phyloP scores from a whole-genome alignment of 192 early-diverging fungal species.

The Nowakowskiella sp. region DNA sequence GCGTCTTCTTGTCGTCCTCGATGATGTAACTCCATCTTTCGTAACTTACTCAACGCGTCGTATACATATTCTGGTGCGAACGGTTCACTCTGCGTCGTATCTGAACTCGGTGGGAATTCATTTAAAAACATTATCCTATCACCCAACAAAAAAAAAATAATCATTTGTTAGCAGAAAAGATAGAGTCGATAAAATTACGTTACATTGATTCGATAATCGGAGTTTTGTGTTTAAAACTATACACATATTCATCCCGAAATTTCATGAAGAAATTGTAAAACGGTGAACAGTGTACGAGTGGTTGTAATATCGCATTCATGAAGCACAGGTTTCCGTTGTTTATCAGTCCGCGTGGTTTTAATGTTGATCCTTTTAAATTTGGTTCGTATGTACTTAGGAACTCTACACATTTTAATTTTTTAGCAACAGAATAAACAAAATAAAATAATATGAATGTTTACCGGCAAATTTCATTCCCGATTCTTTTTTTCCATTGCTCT shows the following conservation, averaged over 20 bases:
- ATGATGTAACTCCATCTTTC: slow-evolving; percentile 52
- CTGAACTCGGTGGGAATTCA: slow-evolving; percentile 37
- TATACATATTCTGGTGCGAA: slow-evolving; percentile 95
- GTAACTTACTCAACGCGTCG: slow-evolving; percentile 68
- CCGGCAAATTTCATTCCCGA: no score
- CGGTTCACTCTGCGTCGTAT: slow-evolving; percentile 41
- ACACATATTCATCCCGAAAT: slow-evolving; percentile 54
- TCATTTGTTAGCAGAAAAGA: no score
- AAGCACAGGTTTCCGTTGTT: slow-evolving; percentile 99
- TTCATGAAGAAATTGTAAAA: slow-evolving; percentile 80
- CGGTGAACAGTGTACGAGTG: slow-evolving; percentile 82
- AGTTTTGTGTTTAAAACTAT: slow-evolving; percentile 66
- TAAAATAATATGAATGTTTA: no score
- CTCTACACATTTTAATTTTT: no score
- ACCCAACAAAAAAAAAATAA: not conserved
- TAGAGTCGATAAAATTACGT: slow-evolving; percentile 15
- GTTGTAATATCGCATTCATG: slow-evolving; percentile 95
- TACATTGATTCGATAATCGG: slow-evolving; percentile 84
- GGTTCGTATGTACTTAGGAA: not conserved
- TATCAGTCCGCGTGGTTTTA: slow-evolving; percentile 81
- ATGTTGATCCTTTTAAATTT: slow-evolving; percentile 2
- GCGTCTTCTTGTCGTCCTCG: slow-evolving; percentile 92
- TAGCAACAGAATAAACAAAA: no score
- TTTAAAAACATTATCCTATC: slow-evolving; percentile 51
- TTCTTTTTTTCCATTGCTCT: no score